Base-by-base conservation (phyloP, 768 basidiomycete species). In the Cubamyces lactineus region DNA sequence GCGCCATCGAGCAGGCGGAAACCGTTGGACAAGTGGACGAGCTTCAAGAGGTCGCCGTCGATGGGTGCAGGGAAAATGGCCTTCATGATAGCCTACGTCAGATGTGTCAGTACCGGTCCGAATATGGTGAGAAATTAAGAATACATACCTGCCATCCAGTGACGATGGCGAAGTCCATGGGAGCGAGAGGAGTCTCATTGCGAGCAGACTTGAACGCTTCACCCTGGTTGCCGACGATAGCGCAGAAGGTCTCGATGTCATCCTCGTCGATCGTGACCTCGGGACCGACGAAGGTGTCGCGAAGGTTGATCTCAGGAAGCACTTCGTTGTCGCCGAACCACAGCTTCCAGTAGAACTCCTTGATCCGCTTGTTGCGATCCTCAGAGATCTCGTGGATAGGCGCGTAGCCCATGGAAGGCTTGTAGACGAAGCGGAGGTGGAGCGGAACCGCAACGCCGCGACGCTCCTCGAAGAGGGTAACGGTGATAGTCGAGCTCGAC, bases 131-230 rank as follows among this genome's bases (percentile, higher is more conserved):
- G 24, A 45, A 28, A 23, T 3, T 1, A 30, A 2, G 9, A 34
- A 12, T 19, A 42, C 89, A 62, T 72, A 94, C 95, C 89, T 96
- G 88, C 97, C 97, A 99, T 48, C 96, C 96, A 42, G 95, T 89
- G 53, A 98, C 96, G 70, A 99, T 99, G 24, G 96, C 94, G 69
- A 97, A 98, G 77, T 98, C 96, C 93, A 99, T 96, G 0, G 97
- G 97, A 1, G 96, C 94, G 70, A 91, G 85, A 46, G 94, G 85
- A 38, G 81, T 80, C 23, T 81, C 79, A 50, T 81, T 87, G 59
- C 94, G 83, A 3, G 81, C 85, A 13, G 83, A 79, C 83, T 96
- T 94, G 83, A 96, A 99, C 1, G 84, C 83, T 72, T 94, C 96
- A 30, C 86, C 89, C 70, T 96, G 88, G 75, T 98, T 98, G 34